phyloP scores from a whole-genome alignment of 116 monocot genomes.

The Zostera marina region DNA sequence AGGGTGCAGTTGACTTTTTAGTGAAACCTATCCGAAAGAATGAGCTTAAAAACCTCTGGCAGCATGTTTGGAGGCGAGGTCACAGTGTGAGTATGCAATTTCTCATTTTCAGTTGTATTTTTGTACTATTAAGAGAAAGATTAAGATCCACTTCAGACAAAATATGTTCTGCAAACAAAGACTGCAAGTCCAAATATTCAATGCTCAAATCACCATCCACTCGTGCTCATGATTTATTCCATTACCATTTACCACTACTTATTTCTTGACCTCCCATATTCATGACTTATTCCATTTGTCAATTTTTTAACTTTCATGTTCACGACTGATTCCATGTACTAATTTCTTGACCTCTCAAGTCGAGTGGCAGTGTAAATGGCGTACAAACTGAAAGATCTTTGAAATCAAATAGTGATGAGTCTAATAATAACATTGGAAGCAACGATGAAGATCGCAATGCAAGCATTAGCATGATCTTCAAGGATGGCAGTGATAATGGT shows the following conservation, averaged over 20 bases:
- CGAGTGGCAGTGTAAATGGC: slow-evolving; percentile 92
- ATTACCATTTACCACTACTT: no score
- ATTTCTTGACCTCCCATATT: neutral
- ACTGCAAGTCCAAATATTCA: no score
- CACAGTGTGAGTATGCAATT: slow-evolving; percentile 61
- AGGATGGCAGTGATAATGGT: slow-evolving; percentile 77
- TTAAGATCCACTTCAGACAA: no score
- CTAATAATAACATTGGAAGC: slow-evolving; percentile 43
- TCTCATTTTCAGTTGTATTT: neutral
- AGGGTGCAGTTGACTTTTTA: slow-evolving; percentile 98
- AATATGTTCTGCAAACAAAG: no score
- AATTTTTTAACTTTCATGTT: slow-evolving; percentile 3
- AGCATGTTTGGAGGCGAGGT: slow-evolving; percentile 99
- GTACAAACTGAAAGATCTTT: slow-evolving; percentile 50
- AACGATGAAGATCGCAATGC: slow-evolving; percentile 38
- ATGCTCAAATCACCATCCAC: no score
- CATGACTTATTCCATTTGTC: neutral
- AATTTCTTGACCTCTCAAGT: slow-evolving; percentile 24
- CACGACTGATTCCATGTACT: neutral
- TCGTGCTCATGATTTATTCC: no score
- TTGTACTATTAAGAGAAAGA: no score
- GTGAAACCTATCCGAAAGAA: slow-evolving; percentile 98
- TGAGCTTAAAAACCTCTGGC: slow-evolving; percentile 98
- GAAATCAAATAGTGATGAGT: slow-evolving; percentile 34
- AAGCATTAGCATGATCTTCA: slow-evolving; percentile 30